These are phyloP conservation scores for Globisporangium spiculum DNA, from an alignment of 352 stramenopile species.

Conservation along the genomic window DNA sequence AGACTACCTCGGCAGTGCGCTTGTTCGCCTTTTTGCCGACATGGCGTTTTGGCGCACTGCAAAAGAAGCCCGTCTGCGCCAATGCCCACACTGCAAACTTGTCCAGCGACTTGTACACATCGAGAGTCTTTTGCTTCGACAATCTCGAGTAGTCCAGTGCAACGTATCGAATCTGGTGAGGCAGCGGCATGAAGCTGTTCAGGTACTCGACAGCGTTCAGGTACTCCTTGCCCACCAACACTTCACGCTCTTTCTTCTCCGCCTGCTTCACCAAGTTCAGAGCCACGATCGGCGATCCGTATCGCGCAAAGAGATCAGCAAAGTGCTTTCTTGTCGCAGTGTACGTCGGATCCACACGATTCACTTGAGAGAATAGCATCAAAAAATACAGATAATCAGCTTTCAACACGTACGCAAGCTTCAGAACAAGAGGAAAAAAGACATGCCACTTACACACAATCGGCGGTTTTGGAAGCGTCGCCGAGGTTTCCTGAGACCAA, in stretches of 20 bases:
- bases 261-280: constrained; percentile 98
- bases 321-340: constrained; percentile 93
- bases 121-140: constrained; percentile 93
- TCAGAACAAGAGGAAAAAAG: background rate
- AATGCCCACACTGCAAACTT: constrained; percentile 95
- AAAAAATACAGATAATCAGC: background rate
- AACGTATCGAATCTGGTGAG: constrained; percentile 96
- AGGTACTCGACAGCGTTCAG: constrained; percentile 97
- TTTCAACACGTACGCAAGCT: background rate
- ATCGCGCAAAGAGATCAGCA: constrained; percentile 93
- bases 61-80: constrained; percentile 98
- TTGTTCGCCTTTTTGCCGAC: constrained; percentile 64
- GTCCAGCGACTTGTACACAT: constrained; percentile 92
- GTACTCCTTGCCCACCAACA: constrained; percentile 97
- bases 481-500: constrained; percentile 98
- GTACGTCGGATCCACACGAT: constrained; percentile 97
- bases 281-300: constrained; percentile 95
- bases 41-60: constrained; percentile 83
- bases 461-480: constrained; percentile 97
- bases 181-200: constrained; percentile 91
- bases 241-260: constrained; percentile 96
- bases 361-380: constrained; percentile 53
- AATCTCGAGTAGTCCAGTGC: constrained; percentile 95
- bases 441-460: constrained; percentile 76
- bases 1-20: constrained; percentile 48